Base-by-base conservation (phyloP, 306 rosid species). In the Rosa chinensis region DNA sequence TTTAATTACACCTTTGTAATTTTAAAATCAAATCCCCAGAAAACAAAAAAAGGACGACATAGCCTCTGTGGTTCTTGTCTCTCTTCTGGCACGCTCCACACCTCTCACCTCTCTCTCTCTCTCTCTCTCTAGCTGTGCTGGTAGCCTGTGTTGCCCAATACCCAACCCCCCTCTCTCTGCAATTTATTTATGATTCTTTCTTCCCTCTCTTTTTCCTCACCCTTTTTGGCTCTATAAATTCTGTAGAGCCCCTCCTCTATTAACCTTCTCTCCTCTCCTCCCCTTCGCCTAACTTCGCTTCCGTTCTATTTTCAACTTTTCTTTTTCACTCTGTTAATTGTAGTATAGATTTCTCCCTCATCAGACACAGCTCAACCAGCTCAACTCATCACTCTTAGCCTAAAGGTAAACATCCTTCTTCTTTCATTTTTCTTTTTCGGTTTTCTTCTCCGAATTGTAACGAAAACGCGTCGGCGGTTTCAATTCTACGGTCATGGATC, bases 181-280 rank as follows among this genome's bases (percentile, higher is more conserved):
- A 55, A 73, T 1, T 40, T 58, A 2, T 42, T 16, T 18, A 66
- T 1, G n/a, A n/a, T 45, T 44, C 32, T 10, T 28, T 40, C 61
- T 53, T 85, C 80, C 50, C 68, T 45, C 9, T 68, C 77, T 23
- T 63, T 83, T 81, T 20, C 76, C 17, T 14, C 16, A 10, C 71
- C 6, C 37, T 32, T 32, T 32, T 32, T 32, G 56, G 52, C 59
- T 67, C 81, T 82, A 82, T 82, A 82, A 82, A 85, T 70, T 2
- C 14, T 5, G 50, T 10, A 45, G 66, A 56, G 44, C 78, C 69
- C 53, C 48, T 10, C 17, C 4, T 0, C 2, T 9, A 14, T 59
- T 59, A 63, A 35, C 48, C 74, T 77, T 59, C 71, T 12, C 68
- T 59, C 52, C 13, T n/a, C 52, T 69, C 62, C 49, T 21, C 2